Base-by-base conservation (phyloP, 495 filamentous ascomycete genomes). In the Penicillium angulare region DNA sequence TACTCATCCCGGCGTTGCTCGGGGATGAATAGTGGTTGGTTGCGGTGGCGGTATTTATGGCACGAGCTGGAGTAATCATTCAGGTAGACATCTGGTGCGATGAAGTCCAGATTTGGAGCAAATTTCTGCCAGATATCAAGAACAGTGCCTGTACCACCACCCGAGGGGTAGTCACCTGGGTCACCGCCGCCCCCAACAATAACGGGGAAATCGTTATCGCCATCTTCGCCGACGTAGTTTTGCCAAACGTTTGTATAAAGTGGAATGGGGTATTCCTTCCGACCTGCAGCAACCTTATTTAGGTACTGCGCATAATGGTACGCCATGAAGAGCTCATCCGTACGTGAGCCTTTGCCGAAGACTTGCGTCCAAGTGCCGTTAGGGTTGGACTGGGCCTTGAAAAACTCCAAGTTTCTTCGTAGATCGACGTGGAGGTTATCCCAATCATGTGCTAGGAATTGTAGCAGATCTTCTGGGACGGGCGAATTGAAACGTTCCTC, bases 271-370 rank as follows among this genome's bases (percentile, higher is more conserved):
- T 78, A 77, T 18, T 57, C 66, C 24, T 61, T 74, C 7, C 76
- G 75, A 0, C 71, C 69, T 10, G 63, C 35, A 0, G 75, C 72
- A 3, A 78, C 73, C n/a, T 68, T 38, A 21, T 75, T 59, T 27
- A 78, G 41, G 47, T 78, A 80, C 6, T 45, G 53, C 3, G 74
- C 63, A 45, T 70, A 76, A 57, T 75, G 63, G 44, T 77, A 74
- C 0, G 76, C 74, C 76, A 79, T 80, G 65, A 79, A 79, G 1
- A 78, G 50, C 54, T 78, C 74, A 42, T 80, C 75, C 0, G 74
- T 70, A 17, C 66, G 56, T 36, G 52, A 38, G 10, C 65, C 57
- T 20, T 57, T 58, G 8, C 75, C 74, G 55, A 79, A 78, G 38
- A 69, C 63, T 9, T 66, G 45, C 35, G 63, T 61, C 74, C 70